Base-by-base conservation (phyloP, 2,329 filamentous ascomycete genomes). In the Aspergillus eucalypticola region DNA sequence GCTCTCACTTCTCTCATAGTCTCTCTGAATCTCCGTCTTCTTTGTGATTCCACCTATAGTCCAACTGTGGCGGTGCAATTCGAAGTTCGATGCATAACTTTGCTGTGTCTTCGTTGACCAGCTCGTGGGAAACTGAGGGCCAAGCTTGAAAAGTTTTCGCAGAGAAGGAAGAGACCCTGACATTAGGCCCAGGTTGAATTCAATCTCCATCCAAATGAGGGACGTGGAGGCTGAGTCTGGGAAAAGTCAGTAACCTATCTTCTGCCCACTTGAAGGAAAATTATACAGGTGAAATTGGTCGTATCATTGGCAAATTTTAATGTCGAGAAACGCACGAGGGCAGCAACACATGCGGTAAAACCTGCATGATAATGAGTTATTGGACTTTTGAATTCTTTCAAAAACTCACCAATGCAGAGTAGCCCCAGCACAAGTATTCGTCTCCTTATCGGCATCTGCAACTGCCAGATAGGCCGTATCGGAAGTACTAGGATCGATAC, bases 151-250 rank as follows among this genome's bases (percentile, higher is more conserved):
- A 3, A 60, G 29, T 10, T 56, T 49, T 1, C 58, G 58, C 35
- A 60, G 21, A 5, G 58, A 60, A 8, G 53, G 42, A 15, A 60
- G 48, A 3, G 58, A 60, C 2, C 58, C 58, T 7, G 58, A 49
- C 25, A 60, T 48, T 2, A 60, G 53, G n/a, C 58, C 58, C 7
- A 60, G 54, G 10, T 60, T 60, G 58, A 60, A 60, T 27, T 60
- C 58, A 25, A 60, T 48, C 35, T 56, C 58, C 58, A 60, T 60
- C 58, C 53, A 60, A 19, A 60, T 56, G 8, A 60, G 53, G n/a
- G 58, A 60, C 6, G 29, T 56, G 15, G 58, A 49, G 5, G 58
- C 53, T 8, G 58, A 60, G 29, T 60, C 58, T 60, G 38, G 17
- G 3, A 1, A 1, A 25, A 35, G 11, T 35, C 32, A 35, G 32